A percentile compares a stretch with the other conserved stretches of the same genome.
phyloP scores from a whole-genome alignment of 2,329 filamentous ascomycete species.

The Aspergillus bombycis region DNA sequence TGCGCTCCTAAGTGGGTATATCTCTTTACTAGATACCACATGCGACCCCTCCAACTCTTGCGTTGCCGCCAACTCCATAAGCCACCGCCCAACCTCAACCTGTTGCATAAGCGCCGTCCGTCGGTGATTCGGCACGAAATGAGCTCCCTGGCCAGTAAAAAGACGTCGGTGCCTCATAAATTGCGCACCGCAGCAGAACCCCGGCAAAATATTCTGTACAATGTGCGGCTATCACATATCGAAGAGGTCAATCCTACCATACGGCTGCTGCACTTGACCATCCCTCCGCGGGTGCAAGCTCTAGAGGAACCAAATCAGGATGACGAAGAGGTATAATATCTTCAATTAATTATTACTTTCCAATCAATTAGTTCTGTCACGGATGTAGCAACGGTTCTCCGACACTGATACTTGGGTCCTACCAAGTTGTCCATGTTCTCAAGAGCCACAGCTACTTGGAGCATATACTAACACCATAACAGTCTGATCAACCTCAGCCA shows the following conservation, averaged over 20 bases:
- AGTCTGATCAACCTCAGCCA: constrained; percentile 31
- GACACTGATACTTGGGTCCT: background rate
- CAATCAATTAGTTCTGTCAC: background rate
- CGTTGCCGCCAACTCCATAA: constrained; percentile 11
- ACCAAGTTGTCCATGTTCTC: background rate
- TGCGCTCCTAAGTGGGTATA: background rate
- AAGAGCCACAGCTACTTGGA: background rate
- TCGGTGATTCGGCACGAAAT: constrained; percentile 23
- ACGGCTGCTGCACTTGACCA: constrained; percentile 67
- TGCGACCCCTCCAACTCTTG: constrained; percentile 17
- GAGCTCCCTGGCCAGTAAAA: constrained; percentile 30
- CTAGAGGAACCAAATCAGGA: constrained; percentile 22
- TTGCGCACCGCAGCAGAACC: constrained; percentile 75
- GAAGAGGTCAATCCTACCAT: constrained; percentile 68
- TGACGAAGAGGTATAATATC: constrained; percentile 52
- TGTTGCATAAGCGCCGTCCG: constrained; percentile 8
- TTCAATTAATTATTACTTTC: background rate
- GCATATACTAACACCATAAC: constrained; percentile 5
- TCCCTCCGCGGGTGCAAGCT: constrained; percentile 51
- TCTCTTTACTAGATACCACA: background rate
- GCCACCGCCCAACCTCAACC: background rate
- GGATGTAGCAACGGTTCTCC: background rate
- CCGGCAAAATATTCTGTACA: constrained; percentile 66
- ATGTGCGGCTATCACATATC: constrained; percentile 64
- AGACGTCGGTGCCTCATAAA: constrained; percentile 58